A percentile compares a stretch with the other conserved stretches of the same genome.
Conservation (phyloP, 768 basidiomycete species). For the Tulasnella sp. region DNA sequence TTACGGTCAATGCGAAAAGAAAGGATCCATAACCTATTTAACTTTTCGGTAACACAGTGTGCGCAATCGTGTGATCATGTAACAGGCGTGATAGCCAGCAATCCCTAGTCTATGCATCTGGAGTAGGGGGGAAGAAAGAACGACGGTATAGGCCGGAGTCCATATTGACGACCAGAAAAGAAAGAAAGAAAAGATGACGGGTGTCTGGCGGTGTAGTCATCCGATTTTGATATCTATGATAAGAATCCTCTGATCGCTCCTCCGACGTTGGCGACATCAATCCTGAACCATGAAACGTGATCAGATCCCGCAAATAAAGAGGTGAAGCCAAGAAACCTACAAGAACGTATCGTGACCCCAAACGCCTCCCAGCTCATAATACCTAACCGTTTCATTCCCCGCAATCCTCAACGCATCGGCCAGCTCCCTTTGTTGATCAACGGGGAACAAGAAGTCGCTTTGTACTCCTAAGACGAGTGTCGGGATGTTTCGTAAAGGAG, state of each 20-base stretch:
- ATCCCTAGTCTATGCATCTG: no score
- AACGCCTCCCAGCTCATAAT: constrained; percentile 97
- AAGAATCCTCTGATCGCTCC: constrained; percentile 87
- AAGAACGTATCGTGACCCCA: constrained; percentile 99
- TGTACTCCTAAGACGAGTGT: constrained; percentile 87
- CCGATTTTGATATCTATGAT: no score
- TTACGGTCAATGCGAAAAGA: no score
- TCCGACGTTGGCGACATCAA: constrained; percentile 84
- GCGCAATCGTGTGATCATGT: no score
- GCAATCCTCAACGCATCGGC: constrained; percentile 85
- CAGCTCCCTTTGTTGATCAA: constrained; percentile 93
- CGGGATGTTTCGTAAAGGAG: constrained; percentile 65
- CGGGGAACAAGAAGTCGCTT: constrained; percentile 91
- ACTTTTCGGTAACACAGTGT: no score
- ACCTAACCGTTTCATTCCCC: constrained; percentile 81
- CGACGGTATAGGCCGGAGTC: no score
- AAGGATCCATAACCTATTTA: no score
- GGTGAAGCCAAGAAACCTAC: constrained; percentile 35
- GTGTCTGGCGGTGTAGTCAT: no score
- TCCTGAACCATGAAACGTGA: constrained; percentile 30
- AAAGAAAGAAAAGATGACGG: no score
- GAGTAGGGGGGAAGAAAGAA: no score
- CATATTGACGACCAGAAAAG: no score
- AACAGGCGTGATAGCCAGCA: no score
- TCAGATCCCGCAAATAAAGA: background rate